phyloP scores from a whole-genome alignment of 306 rosid genomes.

The Glycine soja region DNA sequence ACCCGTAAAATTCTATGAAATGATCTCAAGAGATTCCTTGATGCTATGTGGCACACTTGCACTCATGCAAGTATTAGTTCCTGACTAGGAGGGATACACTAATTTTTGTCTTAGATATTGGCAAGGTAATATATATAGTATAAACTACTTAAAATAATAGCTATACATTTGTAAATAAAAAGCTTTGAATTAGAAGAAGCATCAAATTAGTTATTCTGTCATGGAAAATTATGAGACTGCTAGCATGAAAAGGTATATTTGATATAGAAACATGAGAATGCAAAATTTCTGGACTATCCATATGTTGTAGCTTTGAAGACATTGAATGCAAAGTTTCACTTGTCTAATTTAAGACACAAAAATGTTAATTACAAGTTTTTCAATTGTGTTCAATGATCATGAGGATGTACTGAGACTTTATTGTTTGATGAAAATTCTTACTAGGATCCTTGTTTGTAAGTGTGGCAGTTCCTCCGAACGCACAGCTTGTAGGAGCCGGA shows the following conservation, averaged over 20 bases:
- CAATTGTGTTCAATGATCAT: background rate
- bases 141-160: background rate
- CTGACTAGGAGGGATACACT: background rate
- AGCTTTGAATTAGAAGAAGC: background rate
- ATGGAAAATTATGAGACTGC: background rate
- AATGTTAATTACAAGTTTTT: background rate
- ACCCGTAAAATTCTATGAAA: background rate
- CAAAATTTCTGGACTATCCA: background rate
- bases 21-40: background rate
- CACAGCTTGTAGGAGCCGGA: slow-evolving; percentile 92
- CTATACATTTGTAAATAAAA: background rate
- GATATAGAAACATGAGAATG: background rate
- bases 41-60: background rate
- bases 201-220: background rate
- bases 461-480: slow-evolving; percentile 88
- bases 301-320: background rate
- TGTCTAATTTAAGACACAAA: background rate
- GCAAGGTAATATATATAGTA: background rate
- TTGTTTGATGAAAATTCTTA: slow-evolving; percentile 51
- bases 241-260: background rate
- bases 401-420: background rate
- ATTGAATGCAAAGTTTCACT: slow-evolving; percentile 3
- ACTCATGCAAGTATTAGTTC: background rate
- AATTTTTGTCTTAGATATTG: background rate
- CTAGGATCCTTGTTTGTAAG: slow-evolving; percentile 84